phyloP scores from a whole-genome alignment of 1,284 basidiomycete genomes.

The Violaceomyces palustris region DNA sequence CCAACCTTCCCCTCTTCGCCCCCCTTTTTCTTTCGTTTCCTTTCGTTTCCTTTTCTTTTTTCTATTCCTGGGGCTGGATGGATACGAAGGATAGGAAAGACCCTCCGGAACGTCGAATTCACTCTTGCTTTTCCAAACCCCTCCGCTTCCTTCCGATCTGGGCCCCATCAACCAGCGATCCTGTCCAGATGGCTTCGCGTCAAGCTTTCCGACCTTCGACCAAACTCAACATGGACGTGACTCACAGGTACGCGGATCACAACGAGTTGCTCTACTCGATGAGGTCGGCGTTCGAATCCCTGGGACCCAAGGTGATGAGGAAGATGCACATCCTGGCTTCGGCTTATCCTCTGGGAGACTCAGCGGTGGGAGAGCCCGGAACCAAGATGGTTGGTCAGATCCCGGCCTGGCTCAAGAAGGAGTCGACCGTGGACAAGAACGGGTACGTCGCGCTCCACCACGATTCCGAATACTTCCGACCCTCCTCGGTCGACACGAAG shows the following conservation, averaged over 20 bases:
- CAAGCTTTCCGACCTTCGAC: conserved; percentile 10
- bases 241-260: conserved; percentile 24
- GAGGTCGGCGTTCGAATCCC: conserved; percentile 8
- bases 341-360: conserved; percentile 14
- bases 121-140: no score
- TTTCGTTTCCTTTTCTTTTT: no score
- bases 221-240: conserved; percentile 16
- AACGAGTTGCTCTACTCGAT: conserved; percentile 31
- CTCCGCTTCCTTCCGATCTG: no score
- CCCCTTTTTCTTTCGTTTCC: no score
- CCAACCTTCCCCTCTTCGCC: no score
- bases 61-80: no score
- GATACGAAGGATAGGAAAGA: no score
- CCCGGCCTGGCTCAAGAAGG: conserved; percentile 1
- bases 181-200: conserved; percentile 16
- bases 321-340: conserved; percentile 31
- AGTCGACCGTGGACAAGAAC: neutral
- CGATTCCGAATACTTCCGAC: conserved; percentile 15
- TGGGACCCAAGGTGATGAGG: conserved; percentile 2
- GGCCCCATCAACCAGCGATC: conserved; percentile 4
- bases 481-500: neutral
- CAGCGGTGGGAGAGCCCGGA: conserved; percentile 2
- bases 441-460: conserved; percentile 11
- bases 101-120: no score
- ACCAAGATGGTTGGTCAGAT: conserved; percentile 1